Conservation (phyloP, 2,329 filamentous ascomycete genomes). For the Penicillium sp. region DNA sequence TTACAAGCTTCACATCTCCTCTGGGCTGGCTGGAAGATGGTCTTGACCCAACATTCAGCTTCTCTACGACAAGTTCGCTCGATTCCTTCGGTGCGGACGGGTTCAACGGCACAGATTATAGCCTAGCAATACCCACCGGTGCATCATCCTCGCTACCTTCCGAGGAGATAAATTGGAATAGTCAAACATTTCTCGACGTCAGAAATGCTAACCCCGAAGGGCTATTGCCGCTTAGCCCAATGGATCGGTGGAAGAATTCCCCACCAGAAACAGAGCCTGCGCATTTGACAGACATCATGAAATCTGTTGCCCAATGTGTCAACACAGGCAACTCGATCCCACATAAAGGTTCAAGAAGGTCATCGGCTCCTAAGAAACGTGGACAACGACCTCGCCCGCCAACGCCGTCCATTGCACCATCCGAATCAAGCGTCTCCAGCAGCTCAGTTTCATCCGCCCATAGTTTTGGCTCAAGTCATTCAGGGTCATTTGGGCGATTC, state of each 20-base stretch:
- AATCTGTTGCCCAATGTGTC: conserved; percentile 40
- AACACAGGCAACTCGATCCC: background rate
- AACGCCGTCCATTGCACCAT: conserved; percentile 15
- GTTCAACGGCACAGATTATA: background rate
- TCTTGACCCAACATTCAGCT: background rate
- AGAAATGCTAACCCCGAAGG: background rate
- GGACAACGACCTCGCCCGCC: conserved; percentile 36
- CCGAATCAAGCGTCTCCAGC: conserved; percentile 16
- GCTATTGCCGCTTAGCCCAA: conserved; percentile 51
- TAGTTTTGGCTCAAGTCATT: conserved; percentile 21
- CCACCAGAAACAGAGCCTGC: conserved; percentile 67
- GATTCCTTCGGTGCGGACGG: background rate
- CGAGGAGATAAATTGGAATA: background rate
- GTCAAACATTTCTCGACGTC: background rate
- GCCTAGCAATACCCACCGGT: background rate
- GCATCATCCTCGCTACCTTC: background rate
- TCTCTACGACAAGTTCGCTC: background rate
- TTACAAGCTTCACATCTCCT: background rate
- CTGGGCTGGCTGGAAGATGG: background rate
- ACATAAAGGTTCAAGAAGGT: too few species aligned
- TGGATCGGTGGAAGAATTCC: conserved; percentile 66
- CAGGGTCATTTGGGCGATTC: conserved; percentile 51
- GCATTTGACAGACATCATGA: conserved; percentile 60
- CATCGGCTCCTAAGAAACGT: background rate
- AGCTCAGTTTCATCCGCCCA: conserved; percentile 19